Conservation (phyloP, 768 basidiomycete genomes). For the Peribolospora kevripleyi region DNA sequence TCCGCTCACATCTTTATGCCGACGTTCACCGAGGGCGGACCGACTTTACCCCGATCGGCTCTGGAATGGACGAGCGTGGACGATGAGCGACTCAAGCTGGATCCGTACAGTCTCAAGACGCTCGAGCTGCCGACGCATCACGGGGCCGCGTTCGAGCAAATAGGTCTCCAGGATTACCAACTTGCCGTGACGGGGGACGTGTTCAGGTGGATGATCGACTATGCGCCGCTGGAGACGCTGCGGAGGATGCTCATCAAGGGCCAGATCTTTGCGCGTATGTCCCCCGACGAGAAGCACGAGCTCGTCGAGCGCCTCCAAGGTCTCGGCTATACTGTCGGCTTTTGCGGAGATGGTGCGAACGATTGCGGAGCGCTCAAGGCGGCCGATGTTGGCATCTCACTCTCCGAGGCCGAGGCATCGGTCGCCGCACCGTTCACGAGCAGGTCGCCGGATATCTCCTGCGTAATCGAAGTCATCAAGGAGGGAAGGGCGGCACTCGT, state of each 20-base stretch:
- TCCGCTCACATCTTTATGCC: conserved; percentile 76
- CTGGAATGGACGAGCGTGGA: conserved; percentile 85
- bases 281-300: conserved; percentile 97
- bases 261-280: conserved; percentile 94
- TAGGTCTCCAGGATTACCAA: conserved; percentile 44
- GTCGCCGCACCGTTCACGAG: conserved; percentile 96
- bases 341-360: conserved; percentile 98
- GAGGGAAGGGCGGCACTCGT: conserved; percentile 89
- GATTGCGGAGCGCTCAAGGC: conserved; percentile 97
- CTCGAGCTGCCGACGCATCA: background rate
- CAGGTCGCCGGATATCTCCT: conserved; percentile 76
- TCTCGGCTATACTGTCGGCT: conserved; percentile 84
- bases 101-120: conserved; percentile 55
- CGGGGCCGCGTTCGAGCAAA: background rate
- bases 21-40: conserved; percentile 40
- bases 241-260: conserved; percentile 97
- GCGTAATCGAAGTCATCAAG: conserved; percentile 86
- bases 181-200: conserved; percentile 82
- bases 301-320: conserved; percentile 79
- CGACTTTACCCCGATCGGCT: conserved; percentile 26
- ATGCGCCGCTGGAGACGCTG: conserved; percentile 75
- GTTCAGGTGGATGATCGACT: conserved; percentile 94
- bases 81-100: conserved; percentile 57
- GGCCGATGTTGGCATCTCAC: conserved; percentile 84
- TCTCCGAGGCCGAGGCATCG: conserved; percentile 94